Evolutionary conservation across 805 yeast species (phyloP).

Genomic region (Yarrowia divulgata): DNA sequence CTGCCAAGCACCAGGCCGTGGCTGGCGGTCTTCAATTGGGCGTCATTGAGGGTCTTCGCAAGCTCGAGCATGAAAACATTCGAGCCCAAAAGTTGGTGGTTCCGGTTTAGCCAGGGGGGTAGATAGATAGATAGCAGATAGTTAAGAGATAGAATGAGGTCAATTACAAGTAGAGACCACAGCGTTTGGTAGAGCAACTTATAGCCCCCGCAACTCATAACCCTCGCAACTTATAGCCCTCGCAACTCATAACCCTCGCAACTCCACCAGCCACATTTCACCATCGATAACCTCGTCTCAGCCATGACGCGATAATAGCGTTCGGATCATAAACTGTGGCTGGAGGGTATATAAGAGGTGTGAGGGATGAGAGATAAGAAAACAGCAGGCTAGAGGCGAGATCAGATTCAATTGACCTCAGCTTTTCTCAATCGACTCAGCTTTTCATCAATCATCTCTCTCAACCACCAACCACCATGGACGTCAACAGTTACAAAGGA

Average conservation of each 20-base stretch:
- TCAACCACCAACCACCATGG: neutral
- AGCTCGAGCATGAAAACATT: slow-evolving; percentile 16
- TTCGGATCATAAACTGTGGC: slow-evolving; percentile 14
- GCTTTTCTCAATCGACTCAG: too few species aligned
- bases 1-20: slow-evolving; percentile 5
- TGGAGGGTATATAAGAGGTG: slow-evolving; percentile 1
- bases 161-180: too few species aligned
- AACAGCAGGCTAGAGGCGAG: too few species aligned
- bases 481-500: slow-evolving; percentile 28
- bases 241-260: too few species aligned
- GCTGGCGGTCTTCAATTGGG: slow-evolving; percentile 26
- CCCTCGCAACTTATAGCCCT: too few species aligned
- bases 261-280: neutral
- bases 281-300: neutral
- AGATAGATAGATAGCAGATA: neutral
- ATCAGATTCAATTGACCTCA: too few species aligned
- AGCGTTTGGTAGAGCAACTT: too few species aligned
- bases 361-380: too few species aligned
- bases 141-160: too few species aligned
- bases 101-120: neutral
- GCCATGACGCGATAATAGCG: slow-evolving; percentile 26
- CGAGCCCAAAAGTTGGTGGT: slow-evolving; percentile 32
- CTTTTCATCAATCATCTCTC: too few species aligned
- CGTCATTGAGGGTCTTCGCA: slow-evolving; percentile 17
- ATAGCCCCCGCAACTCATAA: too few species aligned